Conservation (phyloP, 2,329 filamentous ascomycete species). For the Fusarium sp. region DNA sequence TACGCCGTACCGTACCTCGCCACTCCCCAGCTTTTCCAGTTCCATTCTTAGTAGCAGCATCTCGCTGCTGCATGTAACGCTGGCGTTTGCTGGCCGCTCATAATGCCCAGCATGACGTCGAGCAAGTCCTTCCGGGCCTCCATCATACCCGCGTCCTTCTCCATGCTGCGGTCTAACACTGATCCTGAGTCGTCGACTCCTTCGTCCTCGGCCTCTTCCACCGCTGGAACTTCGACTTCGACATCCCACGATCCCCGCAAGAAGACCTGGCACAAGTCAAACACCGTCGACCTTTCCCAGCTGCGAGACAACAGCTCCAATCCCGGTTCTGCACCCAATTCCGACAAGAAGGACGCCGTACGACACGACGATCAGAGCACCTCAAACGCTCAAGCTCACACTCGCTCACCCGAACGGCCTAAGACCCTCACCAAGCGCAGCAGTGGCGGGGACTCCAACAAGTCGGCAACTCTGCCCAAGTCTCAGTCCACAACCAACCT, state of each 20-base stretch:
- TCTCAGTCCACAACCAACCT: constrained; percentile 35
- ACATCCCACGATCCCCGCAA: constrained; percentile 32
- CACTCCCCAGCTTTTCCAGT: constrained; percentile 21
- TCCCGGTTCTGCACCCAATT: constrained; percentile 16
- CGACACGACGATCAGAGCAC: constrained; percentile 27
- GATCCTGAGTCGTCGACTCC: constrained; percentile 42
- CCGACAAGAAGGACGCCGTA: constrained; percentile 30
- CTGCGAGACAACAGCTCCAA: constrained; percentile 26
- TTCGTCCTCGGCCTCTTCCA: constrained; percentile 17
- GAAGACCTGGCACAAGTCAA: constrained; percentile 41
- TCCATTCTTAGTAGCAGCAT: constrained; percentile 42
- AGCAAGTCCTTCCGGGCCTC: constrained; percentile 58
- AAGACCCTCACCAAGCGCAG: constrained; percentile 34
- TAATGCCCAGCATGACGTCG: constrained; percentile 56
- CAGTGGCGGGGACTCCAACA: constrained; percentile 2
- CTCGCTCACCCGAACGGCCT: constrained; percentile 33
- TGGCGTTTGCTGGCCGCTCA: constrained; percentile 35
- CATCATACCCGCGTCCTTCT: constrained; percentile 52
- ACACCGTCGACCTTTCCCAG: constrained; percentile 40
- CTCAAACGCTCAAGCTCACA: not conserved
- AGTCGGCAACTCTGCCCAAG: constrained; percentile 23
- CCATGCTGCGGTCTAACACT: constrained; percentile 50
- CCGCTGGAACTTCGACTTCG: not conserved
- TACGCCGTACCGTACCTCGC: constrained; percentile 13
- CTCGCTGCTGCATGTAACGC: constrained; percentile 47